A percentile compares a stretch with the other conserved stretches of the same genome.
phyloP scores from a whole-genome alignment of 495 filamentous ascomycete species.

The Penicillium silybi region DNA sequence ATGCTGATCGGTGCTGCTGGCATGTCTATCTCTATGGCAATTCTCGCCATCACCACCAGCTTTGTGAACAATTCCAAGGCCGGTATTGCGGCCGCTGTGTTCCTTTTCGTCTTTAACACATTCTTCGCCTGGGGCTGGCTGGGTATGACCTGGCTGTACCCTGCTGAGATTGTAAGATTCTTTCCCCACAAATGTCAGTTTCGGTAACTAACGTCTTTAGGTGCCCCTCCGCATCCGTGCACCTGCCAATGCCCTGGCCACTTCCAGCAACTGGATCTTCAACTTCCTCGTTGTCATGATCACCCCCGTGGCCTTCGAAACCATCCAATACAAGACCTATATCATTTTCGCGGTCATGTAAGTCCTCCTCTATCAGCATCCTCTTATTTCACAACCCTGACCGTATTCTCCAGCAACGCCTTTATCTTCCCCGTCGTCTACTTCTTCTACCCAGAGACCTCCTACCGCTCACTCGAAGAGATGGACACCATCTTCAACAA shows the following conservation, averaged over 20 bases:
- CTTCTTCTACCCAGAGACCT: constrained; percentile 76
- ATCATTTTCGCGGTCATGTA: constrained; percentile 74
- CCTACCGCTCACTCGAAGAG: constrained; percentile 68
- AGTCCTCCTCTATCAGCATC: constrained; percentile 13
- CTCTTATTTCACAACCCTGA: constrained; percentile 9
- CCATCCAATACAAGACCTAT: constrained; percentile 67
- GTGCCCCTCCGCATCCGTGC: constrained; percentile 67
- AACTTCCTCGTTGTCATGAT: constrained; percentile 66
- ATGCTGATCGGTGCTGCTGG: constrained; percentile 70
- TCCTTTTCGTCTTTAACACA: constrained; percentile 71
- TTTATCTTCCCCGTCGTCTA: constrained; percentile 66
- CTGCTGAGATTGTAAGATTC: constrained; percentile 58
- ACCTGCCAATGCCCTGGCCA: constrained; percentile 68
- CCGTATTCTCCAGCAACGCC: constrained; percentile 47
- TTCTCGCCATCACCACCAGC: constrained; percentile 53
- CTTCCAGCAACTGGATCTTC: constrained; percentile 49
- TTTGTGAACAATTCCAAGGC: constrained; percentile 29
- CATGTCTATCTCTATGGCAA: constrained; percentile 64
- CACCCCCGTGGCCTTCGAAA: constrained; percentile 64
- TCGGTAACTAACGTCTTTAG: constrained; percentile 3
- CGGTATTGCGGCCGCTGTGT: constrained; percentile 52
- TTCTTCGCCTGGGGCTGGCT: constrained; percentile 77
- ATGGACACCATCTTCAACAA: constrained; percentile 71
- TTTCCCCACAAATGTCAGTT: background rate
- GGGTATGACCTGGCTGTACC: constrained; percentile 74